Percentiles rank a stretch among this genome's conserved stretches.
phyloP scores from a whole-genome alignment of 2,329 filamentous ascomycete genomes.

The Penicillium sp. region DNA sequence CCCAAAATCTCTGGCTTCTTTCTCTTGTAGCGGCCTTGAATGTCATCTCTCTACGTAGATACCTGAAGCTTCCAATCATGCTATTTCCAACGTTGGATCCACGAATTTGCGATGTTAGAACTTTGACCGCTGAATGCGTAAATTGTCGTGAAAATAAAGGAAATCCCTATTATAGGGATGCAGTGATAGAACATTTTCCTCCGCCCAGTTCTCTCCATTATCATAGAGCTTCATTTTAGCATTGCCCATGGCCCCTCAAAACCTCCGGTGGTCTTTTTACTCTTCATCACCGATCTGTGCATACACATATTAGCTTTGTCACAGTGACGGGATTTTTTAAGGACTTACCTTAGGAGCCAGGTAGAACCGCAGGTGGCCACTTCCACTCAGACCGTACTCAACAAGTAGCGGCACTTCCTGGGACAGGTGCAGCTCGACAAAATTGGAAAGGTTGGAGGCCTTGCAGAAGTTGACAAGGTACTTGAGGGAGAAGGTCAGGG shows the following conservation, averaged over 20 bases:
- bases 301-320: not conserved
- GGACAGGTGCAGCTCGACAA: constrained; percentile 89
- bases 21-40: not conserved
- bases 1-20: no score
- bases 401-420: constrained; percentile 95
- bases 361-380: constrained; percentile 93
- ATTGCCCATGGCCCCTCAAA: constrained; percentile 16
- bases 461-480: constrained; percentile 99
- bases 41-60: no score
- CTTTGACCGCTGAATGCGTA: constrained; percentile 20
- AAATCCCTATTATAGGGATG: constrained; percentile 17
- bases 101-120: constrained; percentile 9
- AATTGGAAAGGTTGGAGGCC: constrained; percentile 74
- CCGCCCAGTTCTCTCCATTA: constrained; percentile 42
- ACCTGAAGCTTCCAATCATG: no score
- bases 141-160: constrained; percentile 22
- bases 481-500: constrained; percentile 96
- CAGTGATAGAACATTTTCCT: constrained; percentile 44
- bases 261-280: constrained; percentile 27
- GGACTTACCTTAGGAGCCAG: constrained; percentile 85
- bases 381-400: constrained; percentile 80
- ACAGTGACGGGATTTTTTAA: not conserved
- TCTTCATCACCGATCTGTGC: constrained; percentile 61
- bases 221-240: constrained; percentile 26
- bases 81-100: not conserved